A percentile compares a stretch with the other conserved stretches of the same genome.
These are phyloP conservation scores for Schizosaccharomyces octosporus DNA, from an alignment of 805 yeast species.

Conservation along the genomic window DNA sequence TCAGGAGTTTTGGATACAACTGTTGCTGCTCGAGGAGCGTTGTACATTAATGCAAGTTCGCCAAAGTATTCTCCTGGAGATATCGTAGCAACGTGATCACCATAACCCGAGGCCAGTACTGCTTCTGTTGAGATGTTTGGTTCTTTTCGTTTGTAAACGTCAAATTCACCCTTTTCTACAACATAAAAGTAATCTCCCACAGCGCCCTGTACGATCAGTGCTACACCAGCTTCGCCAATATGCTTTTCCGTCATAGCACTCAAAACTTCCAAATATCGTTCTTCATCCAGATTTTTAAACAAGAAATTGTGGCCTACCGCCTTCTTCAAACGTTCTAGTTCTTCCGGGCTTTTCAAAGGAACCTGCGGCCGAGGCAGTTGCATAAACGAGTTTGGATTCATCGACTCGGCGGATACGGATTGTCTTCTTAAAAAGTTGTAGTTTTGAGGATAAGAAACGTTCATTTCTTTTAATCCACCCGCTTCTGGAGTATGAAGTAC, in stretches of 20 bases:
- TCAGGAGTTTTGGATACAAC: slow-evolving; percentile 43
- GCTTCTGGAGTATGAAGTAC: neutral
- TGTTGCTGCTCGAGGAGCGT: slow-evolving; percentile 93
- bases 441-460: slow-evolving; percentile 4
- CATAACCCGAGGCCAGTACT: slow-evolving; percentile 9
- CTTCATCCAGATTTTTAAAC: slow-evolving; percentile 61
- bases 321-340: slow-evolving; percentile 39
- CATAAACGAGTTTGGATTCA: neutral
- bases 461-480: neutral
- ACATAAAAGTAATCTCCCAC: slow-evolving; percentile 84
- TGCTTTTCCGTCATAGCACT: slow-evolving; percentile 59
- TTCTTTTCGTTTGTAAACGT: slow-evolving; percentile 21
- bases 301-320: slow-evolving; percentile 62
- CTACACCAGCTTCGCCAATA: slow-evolving; percentile 19
- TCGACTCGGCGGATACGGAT: slow-evolving; percentile 8
- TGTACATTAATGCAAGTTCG: slow-evolving; percentile 90
- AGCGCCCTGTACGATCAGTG: slow-evolving; percentile 71
- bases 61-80: slow-evolving; percentile 84
- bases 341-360: slow-evolving; percentile 18
- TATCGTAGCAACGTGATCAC: slow-evolving; percentile 42
- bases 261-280: slow-evolving; percentile 50
- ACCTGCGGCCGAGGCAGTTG: neutral
- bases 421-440: slow-evolving; percentile 8
- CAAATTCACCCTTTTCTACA: slow-evolving; percentile 64
- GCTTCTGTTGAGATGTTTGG: neutral